These are phyloP conservation scores for Ulota crispa DNA, from an alignment of 225 moss, liverwort and hornwort genomes.

Conservation along the genomic window DNA sequence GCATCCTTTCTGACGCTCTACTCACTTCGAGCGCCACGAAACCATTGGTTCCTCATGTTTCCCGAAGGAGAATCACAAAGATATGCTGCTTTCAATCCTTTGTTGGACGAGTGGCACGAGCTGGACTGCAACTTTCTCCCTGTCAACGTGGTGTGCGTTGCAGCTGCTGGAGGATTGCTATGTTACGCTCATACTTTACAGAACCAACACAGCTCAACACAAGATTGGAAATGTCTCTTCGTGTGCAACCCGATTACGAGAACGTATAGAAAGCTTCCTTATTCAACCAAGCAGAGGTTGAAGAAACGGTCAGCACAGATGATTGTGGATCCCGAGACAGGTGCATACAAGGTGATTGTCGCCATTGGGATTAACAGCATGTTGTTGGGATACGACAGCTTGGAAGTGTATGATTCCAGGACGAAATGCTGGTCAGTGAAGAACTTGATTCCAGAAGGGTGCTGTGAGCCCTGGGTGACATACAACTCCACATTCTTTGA, in stretches of 20 bases:
- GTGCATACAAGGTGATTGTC: slow-evolving; percentile 46
- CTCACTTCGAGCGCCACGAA: slow-evolving; percentile 22
- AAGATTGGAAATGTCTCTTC: slow-evolving; percentile 45
- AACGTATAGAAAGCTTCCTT: slow-evolving; percentile 37
- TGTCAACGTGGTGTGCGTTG: slow-evolving; percentile 38
- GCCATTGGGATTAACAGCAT: slow-evolving; percentile 47
- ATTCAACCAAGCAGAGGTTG: slow-evolving; percentile 39
- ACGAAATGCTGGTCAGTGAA: slow-evolving; percentile 43
- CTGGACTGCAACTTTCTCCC: slow-evolving; percentile 45
- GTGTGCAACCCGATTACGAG: slow-evolving; percentile 50
- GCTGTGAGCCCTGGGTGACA: slow-evolving; percentile 42
- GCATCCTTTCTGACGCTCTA: slow-evolving; percentile 26
- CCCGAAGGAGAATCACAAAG: slow-evolving; percentile 40
- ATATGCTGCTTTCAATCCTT: slow-evolving; percentile 40
- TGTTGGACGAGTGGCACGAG: slow-evolving; percentile 44
- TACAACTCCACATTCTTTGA: slow-evolving; percentile 47
- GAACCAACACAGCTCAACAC: slow-evolving; percentile 41
- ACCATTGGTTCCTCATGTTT: slow-evolving; percentile 48
- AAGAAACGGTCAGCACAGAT: slow-evolving; percentile 39
- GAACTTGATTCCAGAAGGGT: slow-evolving; percentile 41
- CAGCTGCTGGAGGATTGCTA: slow-evolving; percentile 46
- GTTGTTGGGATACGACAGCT: slow-evolving; percentile 31
- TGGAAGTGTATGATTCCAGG: slow-evolving; percentile 42
- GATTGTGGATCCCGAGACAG: slow-evolving; percentile 39
- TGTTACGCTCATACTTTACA: slow-evolving; percentile 39